Conservation (phyloP, 805 yeast species). For the Blastobotrys terrestris region DNA sequence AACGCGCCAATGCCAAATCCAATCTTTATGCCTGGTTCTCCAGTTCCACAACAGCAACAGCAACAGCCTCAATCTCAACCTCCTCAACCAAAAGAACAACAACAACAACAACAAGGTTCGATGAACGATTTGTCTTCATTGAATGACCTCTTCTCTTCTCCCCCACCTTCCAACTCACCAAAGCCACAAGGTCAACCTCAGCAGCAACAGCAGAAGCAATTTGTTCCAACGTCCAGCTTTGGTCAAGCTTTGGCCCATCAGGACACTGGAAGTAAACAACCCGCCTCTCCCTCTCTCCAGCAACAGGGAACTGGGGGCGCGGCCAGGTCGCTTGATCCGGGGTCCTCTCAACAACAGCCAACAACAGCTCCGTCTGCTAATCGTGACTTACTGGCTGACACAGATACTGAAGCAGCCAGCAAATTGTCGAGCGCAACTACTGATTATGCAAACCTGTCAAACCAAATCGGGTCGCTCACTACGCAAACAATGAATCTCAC, state of each 20-base stretch:
- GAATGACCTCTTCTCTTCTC: slow-evolving; percentile 48
- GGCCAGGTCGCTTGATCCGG: slow-evolving; percentile 7
- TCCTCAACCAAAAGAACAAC: slow-evolving; percentile 12
- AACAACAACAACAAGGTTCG: slow-evolving; percentile 19
- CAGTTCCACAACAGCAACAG: slow-evolving; percentile 6
- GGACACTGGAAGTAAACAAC: slow-evolving; percentile 22
- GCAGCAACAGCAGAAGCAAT: slow-evolving; percentile 29
- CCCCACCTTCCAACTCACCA: slow-evolving; percentile 31
- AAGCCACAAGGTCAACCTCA: slow-evolving; percentile 27
- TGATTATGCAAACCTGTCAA: slow-evolving; percentile 80
- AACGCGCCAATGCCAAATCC: slow-evolving; percentile 11
- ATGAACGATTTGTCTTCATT: slow-evolving; percentile 36
- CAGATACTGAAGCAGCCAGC: slow-evolving; percentile 49
- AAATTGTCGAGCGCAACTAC: slow-evolving; percentile 73
- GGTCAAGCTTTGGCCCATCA: slow-evolving; percentile 62
- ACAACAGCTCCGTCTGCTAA: slow-evolving; percentile 21
- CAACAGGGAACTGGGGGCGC: slow-evolving; percentile 7
- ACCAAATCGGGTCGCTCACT: slow-evolving; percentile 74
- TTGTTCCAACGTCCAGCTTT: slow-evolving; percentile 78
- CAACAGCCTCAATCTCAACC: slow-evolving; percentile 5
- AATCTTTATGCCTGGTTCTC: slow-evolving; percentile 4
- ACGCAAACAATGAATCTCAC: slow-evolving; percentile 65
- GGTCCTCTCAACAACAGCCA: slow-evolving; percentile 17
- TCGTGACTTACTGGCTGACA: slow-evolving; percentile 49
- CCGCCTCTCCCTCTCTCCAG: slow-evolving; percentile 1